phyloP scores from a whole-genome alignment of 768 basidiomycete species.

The Wakefieldia striispora region DNA sequence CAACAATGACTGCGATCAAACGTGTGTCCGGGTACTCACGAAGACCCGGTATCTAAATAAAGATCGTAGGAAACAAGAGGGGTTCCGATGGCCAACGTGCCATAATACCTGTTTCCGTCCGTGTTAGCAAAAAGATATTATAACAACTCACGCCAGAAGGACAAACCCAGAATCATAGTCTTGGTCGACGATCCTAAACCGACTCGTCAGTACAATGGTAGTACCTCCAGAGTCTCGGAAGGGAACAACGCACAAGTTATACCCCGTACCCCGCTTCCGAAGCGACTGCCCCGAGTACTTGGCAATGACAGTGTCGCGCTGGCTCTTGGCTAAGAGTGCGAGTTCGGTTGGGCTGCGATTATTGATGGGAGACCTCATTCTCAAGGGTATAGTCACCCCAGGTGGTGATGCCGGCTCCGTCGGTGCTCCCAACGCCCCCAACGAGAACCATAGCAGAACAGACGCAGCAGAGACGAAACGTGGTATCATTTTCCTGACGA shows the following conservation, averaged over 20 bases:
- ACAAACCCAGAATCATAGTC: slow-evolving; percentile 60
- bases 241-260: slow-evolving; percentile 45
- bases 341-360: slow-evolving; percentile 5
- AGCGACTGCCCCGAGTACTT: slow-evolving; percentile 45
- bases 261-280: slow-evolving; percentile 45
- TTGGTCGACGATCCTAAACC: slow-evolving; percentile 60
- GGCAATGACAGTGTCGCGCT: slow-evolving; percentile 39
- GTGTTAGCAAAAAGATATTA: not conserved
- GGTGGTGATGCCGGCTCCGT: slow-evolving; percentile 1
- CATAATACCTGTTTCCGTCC: slow-evolving; percentile 31
- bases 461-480: slow-evolving; percentile 7
- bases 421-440: slow-evolving; percentile 14
- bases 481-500: slow-evolving; percentile 14
- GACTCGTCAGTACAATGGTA: not conserved
- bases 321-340: slow-evolving; percentile 38
- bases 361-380: slow-evolving; percentile 10
- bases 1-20: not conserved
- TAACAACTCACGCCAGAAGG: not conserved
- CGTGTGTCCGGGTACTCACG: slow-evolving; percentile 15
- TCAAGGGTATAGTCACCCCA: slow-evolving; percentile 23
- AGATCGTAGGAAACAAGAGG: slow-evolving; percentile 47
- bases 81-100: slow-evolving; percentile 42
- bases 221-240: not conserved
- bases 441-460: slow-evolving; percentile 10
- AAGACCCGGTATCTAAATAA: slow-evolving; percentile 53